Evolutionary conservation across 2,329 filamentous ascomycete species (phyloP).

Genomic region (Epichloe bromicola): DNA sequence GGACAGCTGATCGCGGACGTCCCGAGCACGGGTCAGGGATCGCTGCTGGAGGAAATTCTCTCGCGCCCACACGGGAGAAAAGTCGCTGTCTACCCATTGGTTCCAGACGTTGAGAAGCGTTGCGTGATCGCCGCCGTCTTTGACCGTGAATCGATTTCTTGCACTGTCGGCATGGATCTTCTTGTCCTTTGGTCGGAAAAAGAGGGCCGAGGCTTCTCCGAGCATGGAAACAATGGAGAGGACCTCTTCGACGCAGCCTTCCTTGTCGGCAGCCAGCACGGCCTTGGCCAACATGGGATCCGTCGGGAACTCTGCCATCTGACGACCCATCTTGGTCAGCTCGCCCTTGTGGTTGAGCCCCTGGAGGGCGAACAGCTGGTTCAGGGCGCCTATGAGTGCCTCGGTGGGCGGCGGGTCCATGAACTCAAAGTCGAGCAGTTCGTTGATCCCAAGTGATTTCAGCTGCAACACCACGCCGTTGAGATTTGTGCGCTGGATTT

Average conservation of each 20-base stretch:
- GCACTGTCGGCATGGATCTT: constrained; percentile 92
- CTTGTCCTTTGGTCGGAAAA: constrained; percentile 94
- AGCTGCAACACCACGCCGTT: constrained; percentile 73
- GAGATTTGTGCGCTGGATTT: constrained; percentile 84
- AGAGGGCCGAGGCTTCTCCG: constrained; percentile 74
- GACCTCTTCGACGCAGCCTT: constrained; percentile 88
- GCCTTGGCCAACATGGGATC: constrained; percentile 86
- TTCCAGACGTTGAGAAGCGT: constrained; percentile 89
- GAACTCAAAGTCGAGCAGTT: constrained; percentile 88
- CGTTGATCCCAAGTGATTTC: constrained; percentile 83
- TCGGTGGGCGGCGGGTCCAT: constrained; percentile 89
- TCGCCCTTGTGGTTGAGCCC: constrained; percentile 80
- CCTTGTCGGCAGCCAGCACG: constrained; percentile 75
- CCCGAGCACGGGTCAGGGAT: constrained; percentile 73
- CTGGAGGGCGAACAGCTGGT: constrained; percentile 83
- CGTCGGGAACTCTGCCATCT: constrained; percentile 91
- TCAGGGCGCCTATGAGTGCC: constrained; percentile 75
- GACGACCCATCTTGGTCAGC: constrained; percentile 77
- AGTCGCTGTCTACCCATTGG: constrained; percentile 89
- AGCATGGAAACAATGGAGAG: constrained; percentile 92
- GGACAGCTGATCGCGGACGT: constrained; percentile 83
- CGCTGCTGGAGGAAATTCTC: constrained; percentile 93
- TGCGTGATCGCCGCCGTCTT: constrained; percentile 81
- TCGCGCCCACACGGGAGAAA: constrained; percentile 71
- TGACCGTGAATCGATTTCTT: constrained; percentile 74